Evolutionary conservation across 345 rosid species (phyloP).

Genomic region (Luvunga scandens): DNA sequence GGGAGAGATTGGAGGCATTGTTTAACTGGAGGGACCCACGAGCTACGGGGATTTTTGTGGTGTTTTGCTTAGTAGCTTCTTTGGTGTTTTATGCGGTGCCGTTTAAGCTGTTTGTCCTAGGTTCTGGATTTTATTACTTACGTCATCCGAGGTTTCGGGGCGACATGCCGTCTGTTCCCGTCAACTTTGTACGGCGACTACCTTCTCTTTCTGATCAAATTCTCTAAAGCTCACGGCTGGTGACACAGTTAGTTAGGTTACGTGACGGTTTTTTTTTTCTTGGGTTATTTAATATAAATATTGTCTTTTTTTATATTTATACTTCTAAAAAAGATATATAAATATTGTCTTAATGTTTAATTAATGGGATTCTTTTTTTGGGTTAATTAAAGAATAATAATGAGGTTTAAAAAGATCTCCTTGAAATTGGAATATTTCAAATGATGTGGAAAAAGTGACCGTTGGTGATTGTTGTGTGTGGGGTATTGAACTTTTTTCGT

Average conservation of each 20-base stretch:
- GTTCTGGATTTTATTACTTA: conserved; percentile 63
- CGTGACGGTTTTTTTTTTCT: background rate
- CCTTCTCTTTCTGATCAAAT: conserved; percentile 85
- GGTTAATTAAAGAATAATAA: background rate
- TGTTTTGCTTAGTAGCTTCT: conserved; percentile 63
- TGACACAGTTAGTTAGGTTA: background rate
- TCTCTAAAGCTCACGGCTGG: conserved; percentile 26
- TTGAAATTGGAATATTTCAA: background rate
- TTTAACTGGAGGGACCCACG: conserved; percentile 88
- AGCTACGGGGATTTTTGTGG: conserved; percentile 74
- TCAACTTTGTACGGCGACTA: conserved; percentile 77
- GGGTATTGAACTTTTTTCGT: background rate
- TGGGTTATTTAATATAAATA: background rate
- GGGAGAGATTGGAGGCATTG: conserved; percentile 76
- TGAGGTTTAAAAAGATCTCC: background rate
- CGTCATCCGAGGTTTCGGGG: conserved; percentile 88
- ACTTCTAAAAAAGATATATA: no score
- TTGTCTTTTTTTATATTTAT: no score
- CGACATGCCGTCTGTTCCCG: conserved; percentile 75
- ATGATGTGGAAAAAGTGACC: conserved; percentile 17
- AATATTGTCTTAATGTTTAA: conserved; percentile 4
- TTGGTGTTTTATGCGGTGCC: conserved; percentile 69
- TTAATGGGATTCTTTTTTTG: background rate
- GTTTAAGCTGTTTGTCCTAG: conserved; percentile 56
- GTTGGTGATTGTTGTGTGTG: conserved; percentile 17